Evolutionary conservation across 257 asterid species (phyloP).

Genomic region (Cruciata laevipes): DNA sequence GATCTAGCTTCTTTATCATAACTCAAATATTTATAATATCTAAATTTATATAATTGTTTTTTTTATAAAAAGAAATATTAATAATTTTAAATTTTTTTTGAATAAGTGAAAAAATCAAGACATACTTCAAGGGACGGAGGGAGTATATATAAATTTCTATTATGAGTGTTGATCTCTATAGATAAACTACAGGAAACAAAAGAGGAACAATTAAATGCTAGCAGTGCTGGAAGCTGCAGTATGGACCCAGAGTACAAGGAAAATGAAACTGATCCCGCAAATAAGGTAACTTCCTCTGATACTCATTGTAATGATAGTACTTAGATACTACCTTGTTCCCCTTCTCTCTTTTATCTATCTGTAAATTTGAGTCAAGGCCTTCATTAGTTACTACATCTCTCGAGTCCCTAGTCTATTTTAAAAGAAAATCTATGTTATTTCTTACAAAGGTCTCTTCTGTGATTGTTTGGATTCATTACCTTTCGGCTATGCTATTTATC

Average conservation of each 20-base stretch:
- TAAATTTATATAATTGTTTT: no score
- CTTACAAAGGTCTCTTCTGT: neutral
- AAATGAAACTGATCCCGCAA: conserved; percentile 26
- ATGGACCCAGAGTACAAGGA: conserved; percentile 24
- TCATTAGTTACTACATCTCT: neutral
- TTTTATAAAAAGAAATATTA: no score
- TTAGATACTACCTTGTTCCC: no score
- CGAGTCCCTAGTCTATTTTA: neutral
- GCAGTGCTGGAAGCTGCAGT: conserved; percentile 30
- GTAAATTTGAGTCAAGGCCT: neutral
- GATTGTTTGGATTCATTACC: neutral
- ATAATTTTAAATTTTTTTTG: no score
- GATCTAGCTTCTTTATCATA: no score
- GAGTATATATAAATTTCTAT: conserved; percentile 22
- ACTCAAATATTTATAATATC: conserved; percentile 12
- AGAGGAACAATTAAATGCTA: conserved; percentile 23
- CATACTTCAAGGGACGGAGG: no score
- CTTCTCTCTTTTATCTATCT: neutral
- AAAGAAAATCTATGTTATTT: neutral
- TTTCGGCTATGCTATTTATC: neutral
- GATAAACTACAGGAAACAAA: conserved; percentile 79
- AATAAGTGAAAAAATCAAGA: no score
- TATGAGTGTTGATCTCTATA: conserved; percentile 70
- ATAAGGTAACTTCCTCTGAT: conserved; percentile 25
- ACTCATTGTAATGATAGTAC: conserved; percentile 47